Evolutionary conservation across 164 flowering plant species (phyloP), one percentile per base, ranked within the genome.

Genomic region (Echeveria elegans): DNA sequence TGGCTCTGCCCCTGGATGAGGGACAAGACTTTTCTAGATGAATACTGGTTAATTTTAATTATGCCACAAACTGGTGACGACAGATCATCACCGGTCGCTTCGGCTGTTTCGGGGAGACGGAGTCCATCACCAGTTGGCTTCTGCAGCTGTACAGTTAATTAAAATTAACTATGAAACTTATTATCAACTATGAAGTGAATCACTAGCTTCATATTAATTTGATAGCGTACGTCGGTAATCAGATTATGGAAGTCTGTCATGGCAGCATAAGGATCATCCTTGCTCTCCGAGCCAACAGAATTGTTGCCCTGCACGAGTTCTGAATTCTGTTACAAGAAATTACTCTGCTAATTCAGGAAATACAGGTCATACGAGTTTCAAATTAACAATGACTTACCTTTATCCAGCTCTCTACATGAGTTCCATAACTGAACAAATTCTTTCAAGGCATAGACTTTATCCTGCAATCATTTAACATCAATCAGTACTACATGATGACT

Each of bases 21-120:
- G 23, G 96, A 84, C 24, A 90, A 86, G 63, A 70, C 84, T 71
- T 82, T 80, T 79, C 95, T 85, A 2, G 72, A 16, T 19, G 91
- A 76, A 61, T 74, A 80, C 47, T 61, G 69, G 18, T 61, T 63
- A 48, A 75, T 69, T 68, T 47, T 73, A 43, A 70, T 72, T 66
- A 56, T 71, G 64, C 76, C 75, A 50, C 60, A 70, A 60, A 58
- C 60, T 37, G 84, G 75, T 58, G 85, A 75, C 23, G 78, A 80
- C 38, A 50, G 68, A 37, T 30, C 37, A 23, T 40, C 45, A 23
- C 58, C 64, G 18, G 32, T 56, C 41, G n/a, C n/a, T n/a, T 31
- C 72, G 3, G 36, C 65, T 23, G 40, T 68, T 58, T 68, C 34
- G 63, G 23, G 45, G 65, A 69, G 38, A 37, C 75, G 75, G 36